These are phyloP conservation scores for Pseudomassariella vexata DNA, from an alignment of 2,329 filamentous ascomycete species.

Conservation along the genomic window DNA sequence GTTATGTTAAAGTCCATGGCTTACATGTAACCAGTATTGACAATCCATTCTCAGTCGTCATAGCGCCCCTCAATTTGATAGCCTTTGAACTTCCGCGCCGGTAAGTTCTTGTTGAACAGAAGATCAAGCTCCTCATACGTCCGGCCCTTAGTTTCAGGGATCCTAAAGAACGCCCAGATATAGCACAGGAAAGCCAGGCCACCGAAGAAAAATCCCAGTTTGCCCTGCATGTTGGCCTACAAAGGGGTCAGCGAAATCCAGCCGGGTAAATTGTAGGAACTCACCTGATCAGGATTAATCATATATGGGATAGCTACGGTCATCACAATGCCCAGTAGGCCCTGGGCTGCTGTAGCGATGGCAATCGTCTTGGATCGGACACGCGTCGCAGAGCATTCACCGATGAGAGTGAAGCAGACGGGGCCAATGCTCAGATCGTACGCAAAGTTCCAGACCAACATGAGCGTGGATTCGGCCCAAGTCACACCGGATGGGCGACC, in stretches of 20 bases:
- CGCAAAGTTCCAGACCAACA: slow-evolving; percentile 44
- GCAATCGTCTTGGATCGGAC: slow-evolving; percentile 39
- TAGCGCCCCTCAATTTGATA: slow-evolving; percentile 19
- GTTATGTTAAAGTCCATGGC: no score
- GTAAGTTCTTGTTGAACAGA: slow-evolving; percentile 23
- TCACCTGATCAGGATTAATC: slow-evolving; percentile 32
- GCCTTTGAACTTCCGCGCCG: slow-evolving; percentile 23
- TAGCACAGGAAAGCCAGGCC: slow-evolving; percentile 29
- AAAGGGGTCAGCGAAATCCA: not conserved
- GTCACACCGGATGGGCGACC: slow-evolving; percentile 29
- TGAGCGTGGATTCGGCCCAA: slow-evolving; percentile 44
- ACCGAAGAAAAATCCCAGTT: slow-evolving; percentile 34
- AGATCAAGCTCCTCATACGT: slow-evolving; percentile 26
- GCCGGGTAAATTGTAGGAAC: not conserved
- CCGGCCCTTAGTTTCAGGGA: slow-evolving; percentile 24
- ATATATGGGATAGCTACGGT: slow-evolving; percentile 38
- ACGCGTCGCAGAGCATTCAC: slow-evolving; percentile 40
- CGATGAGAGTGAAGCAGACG: slow-evolving; percentile 48
- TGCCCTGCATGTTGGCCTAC: slow-evolving; percentile 34
- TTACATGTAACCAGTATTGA: no score
- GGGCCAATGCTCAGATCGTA: slow-evolving; percentile 49
- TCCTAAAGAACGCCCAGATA: slow-evolving; percentile 28
- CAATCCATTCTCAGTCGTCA: no score
- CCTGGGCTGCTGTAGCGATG: slow-evolving; percentile 36
- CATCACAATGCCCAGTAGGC: slow-evolving; percentile 33